Evolutionary conservation across 2,329 filamentous ascomycete genomes (phyloP).

Genomic region (Ophiostoma ips): DNA sequence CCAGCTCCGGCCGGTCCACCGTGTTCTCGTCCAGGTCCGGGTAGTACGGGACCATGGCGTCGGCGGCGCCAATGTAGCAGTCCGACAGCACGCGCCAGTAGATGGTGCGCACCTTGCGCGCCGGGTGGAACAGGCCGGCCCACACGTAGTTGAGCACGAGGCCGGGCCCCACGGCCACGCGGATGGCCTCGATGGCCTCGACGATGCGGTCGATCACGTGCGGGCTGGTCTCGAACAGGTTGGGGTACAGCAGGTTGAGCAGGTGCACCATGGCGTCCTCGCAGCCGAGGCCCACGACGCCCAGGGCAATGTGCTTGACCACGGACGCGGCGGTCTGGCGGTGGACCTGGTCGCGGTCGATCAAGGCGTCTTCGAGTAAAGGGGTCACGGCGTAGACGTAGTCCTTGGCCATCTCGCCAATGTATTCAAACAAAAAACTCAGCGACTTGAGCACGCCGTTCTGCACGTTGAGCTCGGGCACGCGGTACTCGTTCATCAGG

Average conservation of each 20-base stretch:
- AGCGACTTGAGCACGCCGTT: slow-evolving; percentile 96
- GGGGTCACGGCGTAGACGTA: slow-evolving; percentile 98
- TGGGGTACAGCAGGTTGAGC: slow-evolving; percentile 89
- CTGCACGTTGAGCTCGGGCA: slow-evolving; percentile 95
- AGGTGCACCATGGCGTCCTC: slow-evolving; percentile 98
- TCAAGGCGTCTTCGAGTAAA: slow-evolving; percentile 87
- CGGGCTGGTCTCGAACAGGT: slow-evolving; percentile 92
- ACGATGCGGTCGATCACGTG: slow-evolving; percentile 98
- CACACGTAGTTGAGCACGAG: slow-evolving; percentile 96
- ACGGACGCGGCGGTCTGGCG: slow-evolving; percentile 91
- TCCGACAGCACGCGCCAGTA: slow-evolving; percentile 98
- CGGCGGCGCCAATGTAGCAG: slow-evolving; percentile 84
- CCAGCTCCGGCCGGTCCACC: slow-evolving; percentile 65
- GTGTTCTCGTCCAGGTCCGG: slow-evolving; percentile 72
- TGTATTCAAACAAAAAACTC: slow-evolving; percentile 97
- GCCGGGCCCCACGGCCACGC: slow-evolving; percentile 84
- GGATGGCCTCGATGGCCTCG: slow-evolving; percentile 90
- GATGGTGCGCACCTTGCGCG: slow-evolving; percentile 81
- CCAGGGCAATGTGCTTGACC: slow-evolving; percentile 94
- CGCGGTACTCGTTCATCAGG: slow-evolving; percentile 98
- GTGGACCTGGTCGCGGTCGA: slow-evolving; percentile 95
- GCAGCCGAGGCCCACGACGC: slow-evolving; percentile 92
- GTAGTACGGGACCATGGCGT: slow-evolving; percentile 94
- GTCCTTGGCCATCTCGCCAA: slow-evolving; percentile 98
- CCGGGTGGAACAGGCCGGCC: slow-evolving; percentile 94